phyloP scores from a whole-genome alignment of 495 filamentous ascomycete genomes.

The Pyronema domesticum region DNA sequence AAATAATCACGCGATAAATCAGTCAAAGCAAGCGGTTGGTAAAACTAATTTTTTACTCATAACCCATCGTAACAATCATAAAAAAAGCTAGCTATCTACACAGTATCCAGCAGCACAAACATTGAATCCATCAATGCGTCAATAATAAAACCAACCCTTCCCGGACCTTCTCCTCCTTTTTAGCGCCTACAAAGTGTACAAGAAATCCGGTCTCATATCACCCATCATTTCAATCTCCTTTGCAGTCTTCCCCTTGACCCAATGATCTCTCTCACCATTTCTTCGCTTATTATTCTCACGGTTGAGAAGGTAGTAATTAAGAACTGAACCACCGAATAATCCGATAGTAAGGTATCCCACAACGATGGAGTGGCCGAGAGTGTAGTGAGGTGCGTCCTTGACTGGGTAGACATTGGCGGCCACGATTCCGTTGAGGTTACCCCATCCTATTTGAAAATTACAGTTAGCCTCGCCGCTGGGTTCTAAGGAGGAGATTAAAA shows the following conservation, averaged over 20 bases:
- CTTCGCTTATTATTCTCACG: slow-evolving; percentile 43
- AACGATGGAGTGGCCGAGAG: slow-evolving; percentile 40
- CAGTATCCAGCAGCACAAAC: too few relatives aligned
- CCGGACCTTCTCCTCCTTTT: too few relatives aligned
- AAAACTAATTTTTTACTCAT: too few relatives aligned
- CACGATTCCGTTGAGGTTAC: slow-evolving; percentile 53
- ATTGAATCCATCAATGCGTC: too few relatives aligned
- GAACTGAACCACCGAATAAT: slow-evolving; percentile 39
- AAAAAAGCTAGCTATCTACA: too few relatives aligned
- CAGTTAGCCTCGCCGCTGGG: too few relatives aligned
- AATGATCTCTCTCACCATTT: slow-evolving; percentile 50
- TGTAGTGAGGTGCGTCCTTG: slow-evolving; percentile 36
- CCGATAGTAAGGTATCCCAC: slow-evolving; percentile 43
- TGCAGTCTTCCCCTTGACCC: slow-evolving; percentile 40
- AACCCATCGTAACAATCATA: too few relatives aligned
- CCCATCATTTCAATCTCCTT: slow-evolving; percentile 46
- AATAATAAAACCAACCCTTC: too few relatives aligned
- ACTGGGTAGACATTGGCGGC: slow-evolving; percentile 31
- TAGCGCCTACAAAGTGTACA: slow-evolving; percentile 37
- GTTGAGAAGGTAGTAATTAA: slow-evolving; percentile 46
- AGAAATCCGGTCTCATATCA: slow-evolving; percentile 54
- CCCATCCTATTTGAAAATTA: slow-evolving; percentile 48
- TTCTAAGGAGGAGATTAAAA: too few relatives aligned
- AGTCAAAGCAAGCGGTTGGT: too few relatives aligned
- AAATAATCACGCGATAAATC: too few relatives aligned